A percentile compares a stretch with the other conserved stretches of the same genome.
Conservation (phyloP, 192 early-diverging fungal species). For the Coemansia aciculifera region DNA sequence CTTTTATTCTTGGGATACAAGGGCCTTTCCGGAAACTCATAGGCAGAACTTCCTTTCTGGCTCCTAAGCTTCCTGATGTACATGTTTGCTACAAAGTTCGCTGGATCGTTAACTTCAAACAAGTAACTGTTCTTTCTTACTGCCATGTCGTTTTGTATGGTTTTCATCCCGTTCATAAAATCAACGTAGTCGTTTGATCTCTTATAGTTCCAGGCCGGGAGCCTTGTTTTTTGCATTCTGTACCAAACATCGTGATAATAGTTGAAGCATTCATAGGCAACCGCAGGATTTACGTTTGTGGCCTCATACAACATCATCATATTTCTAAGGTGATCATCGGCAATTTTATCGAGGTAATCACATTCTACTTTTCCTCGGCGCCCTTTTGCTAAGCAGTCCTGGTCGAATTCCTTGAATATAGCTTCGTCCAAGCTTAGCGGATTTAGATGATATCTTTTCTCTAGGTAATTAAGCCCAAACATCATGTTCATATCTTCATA, state of each 20-base stretch:
- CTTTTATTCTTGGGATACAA: too few relatives aligned
- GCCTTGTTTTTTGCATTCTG: not conserved
- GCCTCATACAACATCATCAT: not conserved
- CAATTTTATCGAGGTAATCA: not conserved
- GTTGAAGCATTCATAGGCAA: not conserved
- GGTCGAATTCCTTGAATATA: not conserved
- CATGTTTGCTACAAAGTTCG: not conserved
- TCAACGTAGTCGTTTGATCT: not conserved
- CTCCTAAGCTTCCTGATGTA: not conserved
- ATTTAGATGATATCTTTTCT: not conserved
- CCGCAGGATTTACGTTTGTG: not conserved
- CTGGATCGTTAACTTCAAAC: not conserved
- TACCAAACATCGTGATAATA: not conserved
- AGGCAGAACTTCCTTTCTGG: not conserved
- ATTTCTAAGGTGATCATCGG: not conserved
- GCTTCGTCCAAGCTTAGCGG: not conserved
- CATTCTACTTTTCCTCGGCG: not conserved
- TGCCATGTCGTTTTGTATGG: not conserved
- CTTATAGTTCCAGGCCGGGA: not conserved
- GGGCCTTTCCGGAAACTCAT: too few relatives aligned
- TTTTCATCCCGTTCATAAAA: not conserved
- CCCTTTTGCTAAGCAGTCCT: not conserved
- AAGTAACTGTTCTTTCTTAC: not conserved
- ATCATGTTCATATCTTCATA: not conserved
- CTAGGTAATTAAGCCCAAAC: not conserved